Conservation (phyloP, 2,329 filamentous ascomycete genomes). For the Emydomyces testavorans region DNA sequence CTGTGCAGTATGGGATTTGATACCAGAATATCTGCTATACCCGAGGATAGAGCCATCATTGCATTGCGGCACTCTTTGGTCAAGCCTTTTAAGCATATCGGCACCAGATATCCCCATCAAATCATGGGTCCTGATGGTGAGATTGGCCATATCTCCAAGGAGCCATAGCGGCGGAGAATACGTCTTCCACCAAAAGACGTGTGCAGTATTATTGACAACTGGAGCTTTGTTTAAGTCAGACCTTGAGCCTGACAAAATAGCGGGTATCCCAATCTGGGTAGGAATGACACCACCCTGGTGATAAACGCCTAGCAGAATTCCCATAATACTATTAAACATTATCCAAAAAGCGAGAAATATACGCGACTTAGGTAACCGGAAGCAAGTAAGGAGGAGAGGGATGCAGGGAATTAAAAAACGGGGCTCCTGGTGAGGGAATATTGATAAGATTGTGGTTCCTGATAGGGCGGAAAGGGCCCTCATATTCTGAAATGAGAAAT, state of each 20-base stretch:
- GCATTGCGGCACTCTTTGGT: constrained; percentile 27
- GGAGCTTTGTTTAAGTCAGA: constrained; percentile 20
- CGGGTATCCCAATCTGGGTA: constrained; percentile 37
- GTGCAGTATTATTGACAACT: constrained; percentile 19
- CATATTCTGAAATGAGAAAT: constrained; percentile 29
- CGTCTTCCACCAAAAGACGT: constrained; percentile 45
- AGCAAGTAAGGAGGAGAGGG: constrained; percentile 41
- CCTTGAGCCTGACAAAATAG: constrained; percentile 21
- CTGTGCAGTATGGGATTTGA: constrained; percentile 6
- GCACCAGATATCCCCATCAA: constrained; percentile 39
- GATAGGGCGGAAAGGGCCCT: constrained; percentile 36
- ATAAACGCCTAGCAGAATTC: constrained; percentile 42
- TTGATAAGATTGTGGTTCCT: constrained; percentile 35
- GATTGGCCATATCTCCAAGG: constrained; percentile 29
- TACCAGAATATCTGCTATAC: constrained; percentile 1
- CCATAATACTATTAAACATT: constrained; percentile 40
- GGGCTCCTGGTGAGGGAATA: constrained; percentile 43
- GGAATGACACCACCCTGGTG: constrained; percentile 45
- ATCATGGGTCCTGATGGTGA: constrained; percentile 34
- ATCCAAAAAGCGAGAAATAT: constrained; percentile 38
- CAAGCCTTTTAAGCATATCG: constrained; percentile 32
- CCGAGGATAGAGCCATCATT: constrained; percentile 11
- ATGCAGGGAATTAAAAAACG: constrained; percentile 43
- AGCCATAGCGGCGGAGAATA: constrained; percentile 44
- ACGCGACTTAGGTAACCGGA: constrained; percentile 32